Evolutionary conservation across 2,329 filamentous ascomycete genomes (phyloP), one percentile per base, ranked within the genome.

Genomic region (Hypoxylon sp.): DNA sequence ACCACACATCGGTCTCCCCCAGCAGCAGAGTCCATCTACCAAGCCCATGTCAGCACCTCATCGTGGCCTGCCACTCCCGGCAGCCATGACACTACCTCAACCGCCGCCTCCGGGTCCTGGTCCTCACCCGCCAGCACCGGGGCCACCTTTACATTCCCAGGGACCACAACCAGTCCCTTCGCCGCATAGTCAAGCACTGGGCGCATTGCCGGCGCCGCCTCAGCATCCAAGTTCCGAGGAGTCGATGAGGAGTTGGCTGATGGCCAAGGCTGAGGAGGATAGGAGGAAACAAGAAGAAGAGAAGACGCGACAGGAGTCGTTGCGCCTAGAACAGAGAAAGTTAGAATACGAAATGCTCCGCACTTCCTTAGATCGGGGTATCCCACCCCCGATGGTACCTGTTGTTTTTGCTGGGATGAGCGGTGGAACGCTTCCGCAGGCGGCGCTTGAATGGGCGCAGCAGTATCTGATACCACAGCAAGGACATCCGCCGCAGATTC

Each of bases 251-350:
- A 85, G 83, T 56, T 93, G 90, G 90, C 79, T 93, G 20, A 78
- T 85, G 56, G 88, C 90, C 55, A 92, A 89, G 75, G 81, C 87
- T 0, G 91, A 93, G 76, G 91, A 93, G 73, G 91, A 93, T 72
- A 87, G 84, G 73, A 84, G 88, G 64, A 88, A 80, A 73, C 90
- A 92, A 77, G 90, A 93, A 76, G 90, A 93, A 76, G 90, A 93
- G 77, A 89, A 84, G 71, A 87, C 85, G 20, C 80, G 81, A 44
- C 85, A 87, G 70, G 91, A 92, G 76, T 80, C 81, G 30, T 78
- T 91, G 44, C 87, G 88, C 24, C 78, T 93, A 30, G 91, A 93
- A 77, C 90, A 91, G 77, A 83, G 91, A 48, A 89, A 84, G 71
- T 83, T 92, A 58, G 91, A 93, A 76, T 86, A 90, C 73, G 88